Evolutionary conservation across 2,329 filamentous ascomycete species (phyloP).

Genomic region (Claviceps sp.): DNA sequence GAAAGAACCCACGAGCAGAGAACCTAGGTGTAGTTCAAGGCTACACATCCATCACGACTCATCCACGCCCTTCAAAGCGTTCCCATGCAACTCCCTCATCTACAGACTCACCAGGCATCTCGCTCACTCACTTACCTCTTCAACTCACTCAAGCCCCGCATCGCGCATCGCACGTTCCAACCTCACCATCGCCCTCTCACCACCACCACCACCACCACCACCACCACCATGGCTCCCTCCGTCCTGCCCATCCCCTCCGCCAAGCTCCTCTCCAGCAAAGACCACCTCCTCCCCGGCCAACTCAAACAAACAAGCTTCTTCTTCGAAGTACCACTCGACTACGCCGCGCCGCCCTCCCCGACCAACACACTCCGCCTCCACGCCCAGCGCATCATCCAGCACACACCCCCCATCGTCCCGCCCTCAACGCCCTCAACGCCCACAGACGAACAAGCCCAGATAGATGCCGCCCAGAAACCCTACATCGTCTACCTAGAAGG

Average conservation of each 20-base stretch:
- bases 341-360: constrained; percentile 44
- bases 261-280: constrained; percentile 26
- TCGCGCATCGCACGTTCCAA: neutral
- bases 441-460: constrained; percentile 11
- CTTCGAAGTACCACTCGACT: constrained; percentile 77
- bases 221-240: constrained; percentile 4
- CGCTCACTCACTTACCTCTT: neutral
- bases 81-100: no score
- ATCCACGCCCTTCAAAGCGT: no score
- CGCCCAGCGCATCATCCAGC: constrained; percentile 56
- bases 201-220: neutral
- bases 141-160: neutral
- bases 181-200: neutral
- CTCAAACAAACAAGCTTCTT: constrained; percentile 68
- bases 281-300: constrained; percentile 43
- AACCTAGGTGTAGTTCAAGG: no score
- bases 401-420: constrained; percentile 46
- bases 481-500: constrained; percentile 69
- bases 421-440: constrained; percentile 14
- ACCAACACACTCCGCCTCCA: constrained; percentile 59
- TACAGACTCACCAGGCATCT: neutral
- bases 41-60: no score
- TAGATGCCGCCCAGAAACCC: constrained; percentile 17
- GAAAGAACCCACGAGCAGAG: no score
- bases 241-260: constrained; percentile 20